These are phyloP conservation scores for Scheffersomyces insectosa DNA, from an alignment of 1,139 yeast genomes.

Conservation along the genomic window DNA sequence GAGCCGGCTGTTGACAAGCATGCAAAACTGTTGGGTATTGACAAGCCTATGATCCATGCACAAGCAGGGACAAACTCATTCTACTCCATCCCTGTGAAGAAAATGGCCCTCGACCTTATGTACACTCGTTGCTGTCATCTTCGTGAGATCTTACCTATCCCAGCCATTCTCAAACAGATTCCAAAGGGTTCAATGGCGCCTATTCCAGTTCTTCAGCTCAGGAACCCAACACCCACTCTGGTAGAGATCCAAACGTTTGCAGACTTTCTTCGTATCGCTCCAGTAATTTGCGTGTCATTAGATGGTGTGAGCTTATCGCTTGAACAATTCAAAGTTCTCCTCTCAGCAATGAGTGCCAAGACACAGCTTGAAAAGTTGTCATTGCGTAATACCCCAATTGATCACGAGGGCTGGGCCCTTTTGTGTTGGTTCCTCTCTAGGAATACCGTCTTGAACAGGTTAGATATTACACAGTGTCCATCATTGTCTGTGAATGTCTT, in stretches of 20 bases:
- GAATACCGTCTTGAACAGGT: constrained; percentile 52
- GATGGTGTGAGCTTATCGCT: constrained; percentile 68
- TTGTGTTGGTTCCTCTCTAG: constrained; percentile 70
- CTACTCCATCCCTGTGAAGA: constrained; percentile 39
- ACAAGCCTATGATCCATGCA: constrained; percentile 44
- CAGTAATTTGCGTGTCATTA: constrained; percentile 63
- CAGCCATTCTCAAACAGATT: constrained; percentile 73
- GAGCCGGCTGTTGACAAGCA: constrained; percentile 44
- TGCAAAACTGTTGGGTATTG: constrained; percentile 46
- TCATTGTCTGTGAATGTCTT: constrained; percentile 57
- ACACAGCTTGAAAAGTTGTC: constrained; percentile 65
- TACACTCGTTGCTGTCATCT: constrained; percentile 78
- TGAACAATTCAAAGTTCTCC: constrained; percentile 63
- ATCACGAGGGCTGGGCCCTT: constrained; percentile 68
- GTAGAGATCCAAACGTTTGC: constrained; percentile 74
- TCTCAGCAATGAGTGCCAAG: constrained; percentile 63
- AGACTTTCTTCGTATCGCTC: constrained; percentile 74
- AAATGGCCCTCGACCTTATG: constrained; percentile 59
- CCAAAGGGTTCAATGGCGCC: constrained; percentile 72
- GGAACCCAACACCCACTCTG: constrained; percentile 74
- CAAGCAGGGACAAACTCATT: constrained; percentile 11
- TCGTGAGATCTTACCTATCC: constrained; percentile 72
- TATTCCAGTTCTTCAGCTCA: constrained; percentile 59
- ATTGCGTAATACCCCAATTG: constrained; percentile 68
- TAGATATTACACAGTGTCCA: constrained; percentile 76